Conservation (phyloP, 805 yeast species). For the Nakazawaea ishiwadae region DNA sequence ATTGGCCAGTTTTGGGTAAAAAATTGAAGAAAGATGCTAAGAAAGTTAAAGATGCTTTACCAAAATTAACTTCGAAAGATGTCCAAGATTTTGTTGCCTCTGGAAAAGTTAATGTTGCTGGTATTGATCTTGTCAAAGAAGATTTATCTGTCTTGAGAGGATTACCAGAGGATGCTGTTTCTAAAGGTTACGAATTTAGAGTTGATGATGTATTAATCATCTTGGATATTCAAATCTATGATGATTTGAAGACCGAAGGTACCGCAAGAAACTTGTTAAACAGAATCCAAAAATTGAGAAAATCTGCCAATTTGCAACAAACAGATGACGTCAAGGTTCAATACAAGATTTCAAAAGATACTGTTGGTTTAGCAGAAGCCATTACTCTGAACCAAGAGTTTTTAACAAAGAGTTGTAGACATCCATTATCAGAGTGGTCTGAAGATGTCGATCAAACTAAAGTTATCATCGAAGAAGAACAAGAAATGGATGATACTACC, state of each 20-base stretch:
- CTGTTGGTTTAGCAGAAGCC: constrained; percentile 58
- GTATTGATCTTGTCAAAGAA: constrained; percentile 80
- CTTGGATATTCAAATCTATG: constrained; percentile 81
- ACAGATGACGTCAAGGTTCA: constrained; percentile 93
- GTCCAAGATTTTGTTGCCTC: constrained; percentile 69
- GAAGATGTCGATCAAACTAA: constrained; percentile 36
- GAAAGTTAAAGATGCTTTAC: constrained; percentile 91
- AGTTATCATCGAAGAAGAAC: constrained; percentile 85
- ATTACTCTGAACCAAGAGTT: constrained; percentile 61
- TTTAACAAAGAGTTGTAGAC: constrained; percentile 72
- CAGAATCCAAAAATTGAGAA: constrained; percentile 96
- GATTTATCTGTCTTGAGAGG: constrained; percentile 91
- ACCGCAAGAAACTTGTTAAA: constrained; percentile 93
- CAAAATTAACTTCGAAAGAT: constrained; percentile 71
- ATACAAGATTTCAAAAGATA: constrained; percentile 66
- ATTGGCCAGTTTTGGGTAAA: constrained; percentile 98
- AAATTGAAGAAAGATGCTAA: constrained; percentile 92
- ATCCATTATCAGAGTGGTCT: constrained; percentile 46
- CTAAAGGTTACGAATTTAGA: constrained; percentile 79
- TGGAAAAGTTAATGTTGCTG: constrained; percentile 82
- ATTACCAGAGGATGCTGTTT: constrained; percentile 60
- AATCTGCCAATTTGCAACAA: constrained; percentile 90
- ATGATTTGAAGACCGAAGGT: constrained; percentile 90
- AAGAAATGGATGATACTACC: constrained; percentile 71
- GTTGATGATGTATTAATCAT: constrained; percentile 88